Conservation (phyloP, 768 basidiomycete genomes). For the Tylopilus subfusipes region DNA sequence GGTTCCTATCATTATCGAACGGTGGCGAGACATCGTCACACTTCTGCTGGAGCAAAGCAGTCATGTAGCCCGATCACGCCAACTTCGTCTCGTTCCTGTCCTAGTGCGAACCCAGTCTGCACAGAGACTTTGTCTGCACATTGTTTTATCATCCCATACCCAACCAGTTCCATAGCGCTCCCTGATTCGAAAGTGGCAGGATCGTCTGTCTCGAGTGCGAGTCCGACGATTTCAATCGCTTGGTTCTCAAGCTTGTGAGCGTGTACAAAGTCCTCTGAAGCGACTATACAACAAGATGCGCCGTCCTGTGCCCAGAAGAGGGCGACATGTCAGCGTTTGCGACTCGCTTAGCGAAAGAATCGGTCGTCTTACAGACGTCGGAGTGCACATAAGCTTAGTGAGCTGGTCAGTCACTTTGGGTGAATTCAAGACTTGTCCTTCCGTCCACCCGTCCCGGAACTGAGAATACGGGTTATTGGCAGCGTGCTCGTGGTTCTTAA, state of each 20-base stretch:
- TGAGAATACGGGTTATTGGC: slow-evolving; percentile 80
- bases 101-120: slow-evolving; percentile 61
- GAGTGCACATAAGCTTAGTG: slow-evolving; percentile 82
- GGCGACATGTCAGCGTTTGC: neutral
- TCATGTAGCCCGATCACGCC: slow-evolving; percentile 81
- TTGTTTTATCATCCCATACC: slow-evolving; percentile 67
- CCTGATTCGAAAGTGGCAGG: slow-evolving; percentile 56
- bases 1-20: neutral
- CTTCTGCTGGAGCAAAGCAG: slow-evolving; percentile 76
- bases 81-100: slow-evolving; percentile 64
- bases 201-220: slow-evolving; percentile 61
- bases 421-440: slow-evolving; percentile 62
- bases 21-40: neutral
- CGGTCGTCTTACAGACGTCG: slow-evolving; percentile 59
- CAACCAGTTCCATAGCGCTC: slow-evolving; percentile 73
- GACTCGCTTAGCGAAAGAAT: neutral
- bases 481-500: slow-evolving; percentile 79
- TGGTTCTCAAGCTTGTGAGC: slow-evolving; percentile 72
- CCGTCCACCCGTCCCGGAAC: slow-evolving; percentile 72
- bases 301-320: slow-evolving; percentile 47
- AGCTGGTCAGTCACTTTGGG: slow-evolving; percentile 65
- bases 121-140: slow-evolving; percentile 65
- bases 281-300: slow-evolving; percentile 71
- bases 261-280: slow-evolving; percentile 74
- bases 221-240: slow-evolving; percentile 74